Base-by-base conservation (phyloP, 2,329 filamentous ascomycete species). In the Coniochaeta ligniaria region DNA sequence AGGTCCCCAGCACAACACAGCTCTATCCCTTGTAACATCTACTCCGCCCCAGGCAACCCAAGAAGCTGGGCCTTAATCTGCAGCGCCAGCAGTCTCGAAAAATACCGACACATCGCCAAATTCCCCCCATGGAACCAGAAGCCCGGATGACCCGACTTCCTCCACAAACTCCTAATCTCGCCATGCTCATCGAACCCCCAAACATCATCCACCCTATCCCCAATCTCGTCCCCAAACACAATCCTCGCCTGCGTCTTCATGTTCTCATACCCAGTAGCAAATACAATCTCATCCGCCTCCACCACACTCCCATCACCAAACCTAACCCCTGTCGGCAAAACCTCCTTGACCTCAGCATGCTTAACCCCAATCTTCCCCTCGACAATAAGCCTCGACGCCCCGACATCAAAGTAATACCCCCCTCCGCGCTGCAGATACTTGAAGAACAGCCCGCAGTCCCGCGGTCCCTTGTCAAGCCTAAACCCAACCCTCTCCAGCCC, bases 331-430 rank as follows among this genome's bases (percentile, higher is more conserved):
- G 74, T 66, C 0, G 78, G 73, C 0, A 80, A 75, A 2, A 89
- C 78, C 24, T 76, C 72, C 1, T 72, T 67, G 16, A 89, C 81
- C 12, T 84, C 82, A 0, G 81, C 83, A 45, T 84, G 81, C 68
- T 83, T 83, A 28, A 90, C 74, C 65, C 83, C 84, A 69, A 90
- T 84, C 67, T 83, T 84, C 0, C 86, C 85, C 14, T 87, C 82
- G 2, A 77, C 76, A 61, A 90, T 87, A 26, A 89, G 76, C 66
- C 83, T 72, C 0, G 82, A 83, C 0, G 81, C 83, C 0, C 88
- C 88, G 1, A 89, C 85, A 62, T 90, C 85, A 63, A 90, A 87
- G 71, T 90, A 90, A 68, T 89, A 90, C 0, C 87, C 87, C 0
- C 88, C 87, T 1, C 86, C 86, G 2, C 83, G 80, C 65, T 86